Base-by-base conservation (phyloP, 1,139 yeast genomes). In the Diutina mesorugosa region DNA sequence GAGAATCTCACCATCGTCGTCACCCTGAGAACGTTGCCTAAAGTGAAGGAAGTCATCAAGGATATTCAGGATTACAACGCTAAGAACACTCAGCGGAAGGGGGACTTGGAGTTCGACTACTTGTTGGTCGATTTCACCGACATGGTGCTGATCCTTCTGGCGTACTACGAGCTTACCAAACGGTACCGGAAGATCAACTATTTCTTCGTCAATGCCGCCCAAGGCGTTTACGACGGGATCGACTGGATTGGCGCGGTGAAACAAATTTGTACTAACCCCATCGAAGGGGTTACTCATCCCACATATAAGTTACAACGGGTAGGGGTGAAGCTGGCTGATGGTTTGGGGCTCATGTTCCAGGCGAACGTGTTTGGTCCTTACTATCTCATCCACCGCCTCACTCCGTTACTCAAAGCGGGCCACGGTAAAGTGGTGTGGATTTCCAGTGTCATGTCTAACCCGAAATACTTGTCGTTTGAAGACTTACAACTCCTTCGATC, bases 341-440 rank as follows among this genome's bases (percentile, higher is more conserved):
- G 82, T 0, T 64, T 93, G 75, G 98, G 99, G 0, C 72, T 87
- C 46, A 91, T 90, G 6, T 95, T 93, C 71, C 97, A 93, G 70
- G 96, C 96, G 6, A 93, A 93, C 66, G 96, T 91, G 14, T 88
- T 95, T 70, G 96, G 96, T 0, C 99, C 98, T 1, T 91, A 88
- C 72, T 93, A 85, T 68, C 73, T 93, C 56, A 72, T 88, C 51
- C 87, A 85, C 62, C 84, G 77, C 61, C 71, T 87, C 46, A 67
- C 72, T 55, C 82, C 81, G 10, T 68, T 84, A 48, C 71, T 90
- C 29, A 62, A 68, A 26, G 67, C 73, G 16, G 83, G 83, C 0
- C n/a, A 30, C 4, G 90, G 91, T 0, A 78, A 78, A 57, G 74
- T 93, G 38, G 76, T 93, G 16, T 90, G 97, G 97, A 83, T 93